These are phyloP conservation scores for Aspergillus quadrilineatus DNA, from an alignment of 2,329 filamentous ascomycete genomes.

Conservation along the genomic window DNA sequence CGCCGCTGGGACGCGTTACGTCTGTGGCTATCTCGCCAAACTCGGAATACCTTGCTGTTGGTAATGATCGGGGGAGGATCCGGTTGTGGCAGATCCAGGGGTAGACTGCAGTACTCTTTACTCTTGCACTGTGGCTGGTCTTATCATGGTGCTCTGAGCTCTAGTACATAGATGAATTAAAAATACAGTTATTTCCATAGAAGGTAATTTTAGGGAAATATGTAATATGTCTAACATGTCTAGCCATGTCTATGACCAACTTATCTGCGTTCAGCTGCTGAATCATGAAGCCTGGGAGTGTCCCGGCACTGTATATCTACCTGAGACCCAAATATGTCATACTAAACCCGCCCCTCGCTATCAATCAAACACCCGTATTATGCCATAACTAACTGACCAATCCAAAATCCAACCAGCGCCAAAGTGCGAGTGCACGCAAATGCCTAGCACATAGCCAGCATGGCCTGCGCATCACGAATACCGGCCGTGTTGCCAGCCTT, in stretches of 20 bases:
- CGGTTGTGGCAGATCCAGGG: constrained; percentile 83
- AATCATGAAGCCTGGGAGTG: not conserved
- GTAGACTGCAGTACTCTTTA: constrained; percentile 39
- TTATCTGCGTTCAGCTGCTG: not conserved
- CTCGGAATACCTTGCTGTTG: constrained; percentile 75
- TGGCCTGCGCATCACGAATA: constrained; percentile 51
- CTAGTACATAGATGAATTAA: not conserved
- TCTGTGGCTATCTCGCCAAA: constrained; percentile 66
- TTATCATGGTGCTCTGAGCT: not conserved
- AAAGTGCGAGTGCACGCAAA: not conserved
- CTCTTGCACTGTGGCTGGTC: not conserved
- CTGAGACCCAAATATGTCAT: not conserved
- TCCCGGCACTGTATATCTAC: not conserved
- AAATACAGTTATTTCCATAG: not conserved
- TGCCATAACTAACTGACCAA: not conserved
- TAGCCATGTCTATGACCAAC: constrained; percentile 3
- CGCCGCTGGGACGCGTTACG: constrained; percentile 80
- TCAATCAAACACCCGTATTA: constrained; percentile 1
- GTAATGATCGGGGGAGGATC: constrained; percentile 85
- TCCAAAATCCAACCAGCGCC: constrained; percentile 4
- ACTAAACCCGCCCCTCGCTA: not conserved
- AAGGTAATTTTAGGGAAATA: not conserved
- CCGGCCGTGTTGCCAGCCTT: constrained; percentile 60
- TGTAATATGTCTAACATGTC: not conserved
- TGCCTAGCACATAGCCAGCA: constrained; percentile 32